Evolutionary conservation across 441 rosid genomes (phyloP).

Genomic region (Rhodomyrtus psidioides): DNA sequence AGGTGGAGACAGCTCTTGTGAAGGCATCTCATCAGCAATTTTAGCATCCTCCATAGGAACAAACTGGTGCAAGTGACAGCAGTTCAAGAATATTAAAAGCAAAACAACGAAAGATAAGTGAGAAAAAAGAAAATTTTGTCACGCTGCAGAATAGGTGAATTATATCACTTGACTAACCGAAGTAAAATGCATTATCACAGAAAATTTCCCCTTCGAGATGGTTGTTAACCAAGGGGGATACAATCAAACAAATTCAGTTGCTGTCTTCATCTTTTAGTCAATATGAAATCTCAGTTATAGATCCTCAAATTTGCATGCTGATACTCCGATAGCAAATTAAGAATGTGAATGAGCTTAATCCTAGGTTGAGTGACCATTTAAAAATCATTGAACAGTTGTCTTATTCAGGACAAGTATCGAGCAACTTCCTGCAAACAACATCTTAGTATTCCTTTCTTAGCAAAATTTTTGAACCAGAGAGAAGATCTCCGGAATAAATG

Average conservation of each 20-base stretch:
- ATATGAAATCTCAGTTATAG: not conserved
- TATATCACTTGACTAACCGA: not conserved
- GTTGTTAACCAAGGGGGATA: not conserved
- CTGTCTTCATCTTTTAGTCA: not conserved
- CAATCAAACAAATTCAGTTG: not conserved
- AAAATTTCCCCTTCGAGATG: not conserved
- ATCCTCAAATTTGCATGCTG: not conserved
- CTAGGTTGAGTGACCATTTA: not conserved
- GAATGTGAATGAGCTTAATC: not conserved
- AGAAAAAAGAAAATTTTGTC: not conserved
- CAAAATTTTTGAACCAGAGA: not conserved
- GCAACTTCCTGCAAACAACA: not conserved
- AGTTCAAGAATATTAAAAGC: conserved; percentile 7
- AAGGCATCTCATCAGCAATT: conserved; percentile 25
- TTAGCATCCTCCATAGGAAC: conserved; percentile 49
- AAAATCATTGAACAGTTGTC: not conserved
- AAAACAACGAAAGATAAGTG: not conserved
- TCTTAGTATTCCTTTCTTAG: not conserved
- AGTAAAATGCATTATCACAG: not conserved
- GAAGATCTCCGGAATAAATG: not conserved
- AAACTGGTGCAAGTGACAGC: conserved; percentile 13
- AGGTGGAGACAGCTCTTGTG: conserved; percentile 20
- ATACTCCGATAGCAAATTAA: not conserved
- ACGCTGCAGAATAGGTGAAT: not conserved
- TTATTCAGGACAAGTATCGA: not conserved